Evolutionary conservation across 1,284 basidiomycete species (phyloP), one percentile per base, ranked within the genome.

Genomic region (Austroboletus niveus): DNA sequence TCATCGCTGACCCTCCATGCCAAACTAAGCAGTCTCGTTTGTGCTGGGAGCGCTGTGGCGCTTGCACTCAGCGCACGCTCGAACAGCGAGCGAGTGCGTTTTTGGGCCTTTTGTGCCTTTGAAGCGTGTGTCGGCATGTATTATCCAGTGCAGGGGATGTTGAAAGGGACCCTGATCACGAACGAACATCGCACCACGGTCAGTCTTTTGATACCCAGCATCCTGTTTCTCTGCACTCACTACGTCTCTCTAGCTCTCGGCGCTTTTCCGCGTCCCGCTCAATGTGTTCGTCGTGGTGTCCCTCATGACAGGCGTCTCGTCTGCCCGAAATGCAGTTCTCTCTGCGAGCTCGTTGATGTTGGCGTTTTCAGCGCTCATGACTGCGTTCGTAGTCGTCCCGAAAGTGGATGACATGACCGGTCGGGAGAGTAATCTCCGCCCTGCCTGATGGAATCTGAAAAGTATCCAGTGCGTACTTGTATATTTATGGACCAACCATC

Each of bases 51-150:
- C 51, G 80, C 80, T 5, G 59, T 85, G n/a, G 74, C 84, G 2
- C 73, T 88, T 36, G 78, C 78, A 0, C 54, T 73, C 10, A 79
- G 78, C 60, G 73, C 83, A n/a, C 65, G 69, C n/a, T 75, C 74
- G 8, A 52, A 58, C 12, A 71, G 70, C 53, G 80, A 83, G 49
- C 71, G 75, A 32, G 53, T 74, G 29, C 76, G 85, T 5, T 89
- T 89, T 62, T 87, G 79, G 79, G 80, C 83, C 12, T 89, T 89
- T 61, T 88, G 87, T 60, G 68, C 76, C 8, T 89, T 87, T 57
- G 87, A 89, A 64, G 82, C 79, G 9, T 88, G 84, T 60, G 87
- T 88, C 5, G 87, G 87, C 38, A 80, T 87, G 78, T 88, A 89
- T 61, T 89, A 87, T 61, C 87, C 87, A 11, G 79, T 87, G 31